Conservation (phyloP, 2,329 filamentous ascomycete genomes). For the Aspergillus tamarii region DNA sequence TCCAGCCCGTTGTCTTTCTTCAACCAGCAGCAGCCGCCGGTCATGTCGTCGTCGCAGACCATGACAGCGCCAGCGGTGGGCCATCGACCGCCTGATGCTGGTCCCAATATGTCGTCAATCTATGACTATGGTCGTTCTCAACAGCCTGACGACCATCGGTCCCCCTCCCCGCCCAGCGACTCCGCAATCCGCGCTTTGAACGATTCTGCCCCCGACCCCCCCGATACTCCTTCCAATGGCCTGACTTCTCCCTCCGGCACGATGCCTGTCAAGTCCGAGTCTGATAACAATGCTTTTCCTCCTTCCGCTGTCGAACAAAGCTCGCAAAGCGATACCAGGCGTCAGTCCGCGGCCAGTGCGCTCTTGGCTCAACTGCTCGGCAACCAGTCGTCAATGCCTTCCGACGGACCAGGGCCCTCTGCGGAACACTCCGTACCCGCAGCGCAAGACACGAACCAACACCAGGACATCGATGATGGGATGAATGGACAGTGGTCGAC, state of each 20-base stretch:
- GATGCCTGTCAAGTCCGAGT: slow-evolving; percentile 36
- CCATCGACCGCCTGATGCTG: slow-evolving; percentile 48
- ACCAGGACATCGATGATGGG: slow-evolving; percentile 10
- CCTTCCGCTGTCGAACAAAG: slow-evolving; percentile 26
- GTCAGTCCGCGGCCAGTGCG: slow-evolving; percentile 45
- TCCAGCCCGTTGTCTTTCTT: slow-evolving; percentile 19
- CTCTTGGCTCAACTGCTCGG: slow-evolving; percentile 47
- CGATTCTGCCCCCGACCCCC: slow-evolving; percentile 36
- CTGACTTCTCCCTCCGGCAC: slow-evolving; percentile 30
- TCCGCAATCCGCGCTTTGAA: slow-evolving; percentile 44
- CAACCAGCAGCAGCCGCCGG: slow-evolving; percentile 34
- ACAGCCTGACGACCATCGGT: slow-evolving; percentile 21
- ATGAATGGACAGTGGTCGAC: slow-evolving; percentile 18
- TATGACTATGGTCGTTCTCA: slow-evolving; percentile 43
- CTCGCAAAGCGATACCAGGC: slow-evolving; percentile 37
- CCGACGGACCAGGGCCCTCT: slow-evolving; percentile 17
- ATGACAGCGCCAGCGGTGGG: slow-evolving; percentile 52
- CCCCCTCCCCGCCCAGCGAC: slow-evolving; percentile 37
- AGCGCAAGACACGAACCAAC: slow-evolving; percentile 9
- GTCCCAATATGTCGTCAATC: slow-evolving; percentile 43
- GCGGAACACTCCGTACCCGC: slow-evolving; percentile 13
- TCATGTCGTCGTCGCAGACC: slow-evolving; percentile 52
- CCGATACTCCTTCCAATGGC: slow-evolving; percentile 30
- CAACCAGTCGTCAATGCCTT: slow-evolving; percentile 33
- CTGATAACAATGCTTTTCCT: slow-evolving; percentile 27